phyloP scores from a whole-genome alignment of 352 stramenopile species.

The Aphanomyces stellatus region DNA sequence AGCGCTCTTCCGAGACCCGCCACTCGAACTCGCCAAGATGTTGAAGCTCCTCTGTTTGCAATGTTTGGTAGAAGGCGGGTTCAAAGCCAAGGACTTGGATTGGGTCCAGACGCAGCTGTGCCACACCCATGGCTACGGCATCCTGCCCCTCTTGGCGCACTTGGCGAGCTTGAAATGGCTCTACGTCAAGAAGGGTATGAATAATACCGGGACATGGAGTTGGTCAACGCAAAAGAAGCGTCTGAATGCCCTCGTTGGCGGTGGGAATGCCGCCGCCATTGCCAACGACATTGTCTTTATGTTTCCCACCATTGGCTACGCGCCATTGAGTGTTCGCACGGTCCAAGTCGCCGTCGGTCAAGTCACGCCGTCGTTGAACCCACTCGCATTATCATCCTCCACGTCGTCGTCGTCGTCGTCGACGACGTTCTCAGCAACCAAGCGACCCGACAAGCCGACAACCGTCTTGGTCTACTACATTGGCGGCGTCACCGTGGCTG shows the following conservation, averaged over 20 bases:
- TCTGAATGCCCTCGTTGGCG: neutral
- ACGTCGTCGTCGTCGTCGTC: conserved; percentile 10
- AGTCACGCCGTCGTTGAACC: neutral
- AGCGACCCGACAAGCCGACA: too few species aligned
- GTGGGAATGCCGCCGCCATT: neutral
- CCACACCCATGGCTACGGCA: conserved; percentile 69
- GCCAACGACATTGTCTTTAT: conserved; percentile 75
- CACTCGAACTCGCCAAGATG: conserved; percentile 58
- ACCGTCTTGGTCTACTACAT: conserved; percentile 76
- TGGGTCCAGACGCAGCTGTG: conserved; percentile 71
- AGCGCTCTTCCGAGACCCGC: conserved; percentile 52
- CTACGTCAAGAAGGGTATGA: conserved; percentile 6
- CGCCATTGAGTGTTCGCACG: conserved; percentile 69
- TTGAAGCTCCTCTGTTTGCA: conserved; percentile 69
- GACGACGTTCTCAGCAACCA: neutral
- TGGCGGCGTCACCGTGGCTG: conserved; percentile 71
- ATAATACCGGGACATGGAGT: neutral
- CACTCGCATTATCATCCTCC: neutral
- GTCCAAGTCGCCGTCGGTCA: conserved; percentile 67
- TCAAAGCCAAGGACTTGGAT: conserved; percentile 44
- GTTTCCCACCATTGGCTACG: conserved; percentile 80
- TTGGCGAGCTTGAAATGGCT: conserved; percentile 19
- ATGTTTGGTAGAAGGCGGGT: conserved; percentile 54
- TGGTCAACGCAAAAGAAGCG: conserved; percentile 6
- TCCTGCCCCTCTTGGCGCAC: conserved; percentile 62